These are phyloP conservation scores for Aspergillus sp. DNA, from an alignment of 2,329 filamentous ascomycete species.

Conservation along the genomic window DNA sequence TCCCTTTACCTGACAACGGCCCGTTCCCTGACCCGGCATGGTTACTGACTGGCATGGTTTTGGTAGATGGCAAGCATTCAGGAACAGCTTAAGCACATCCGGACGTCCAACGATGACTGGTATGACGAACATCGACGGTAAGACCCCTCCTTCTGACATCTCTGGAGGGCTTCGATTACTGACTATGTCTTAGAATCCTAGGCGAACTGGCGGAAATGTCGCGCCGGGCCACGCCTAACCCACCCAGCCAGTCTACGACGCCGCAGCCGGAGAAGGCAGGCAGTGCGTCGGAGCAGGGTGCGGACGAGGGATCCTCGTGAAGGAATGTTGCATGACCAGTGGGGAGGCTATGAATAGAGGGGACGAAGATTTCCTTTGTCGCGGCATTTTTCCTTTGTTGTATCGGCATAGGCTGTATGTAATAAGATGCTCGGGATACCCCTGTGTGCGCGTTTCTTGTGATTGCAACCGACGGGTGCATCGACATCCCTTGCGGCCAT, in stretches of 20 bases:
- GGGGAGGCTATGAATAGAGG: not conserved
- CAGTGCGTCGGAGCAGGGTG: slow-evolving; percentile 8
- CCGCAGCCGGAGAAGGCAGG: slow-evolving; percentile 27
- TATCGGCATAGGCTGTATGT: slow-evolving; percentile 29
- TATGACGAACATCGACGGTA: slow-evolving; percentile 47
- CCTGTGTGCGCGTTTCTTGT: slow-evolving; percentile 15
- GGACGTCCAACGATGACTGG: slow-evolving; percentile 48
- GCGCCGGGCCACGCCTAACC: slow-evolving; percentile 31
- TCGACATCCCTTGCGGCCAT: not conserved
- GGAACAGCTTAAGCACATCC: slow-evolving; percentile 50
- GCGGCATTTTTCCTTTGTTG: slow-evolving; percentile 22
- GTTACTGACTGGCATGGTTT: slow-evolving; percentile 19
- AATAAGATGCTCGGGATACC: slow-evolving; percentile 32
- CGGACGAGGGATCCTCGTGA: slow-evolving; percentile 16
- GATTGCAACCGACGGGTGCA: not conserved
- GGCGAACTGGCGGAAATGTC: slow-evolving; percentile 41
- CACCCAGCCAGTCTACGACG: slow-evolving; percentile 32
- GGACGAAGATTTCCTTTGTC: slow-evolving; percentile 8
- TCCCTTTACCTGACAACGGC: slow-evolving; percentile 31
- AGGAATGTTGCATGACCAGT: not conserved
- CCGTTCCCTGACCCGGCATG: slow-evolving; percentile 20
- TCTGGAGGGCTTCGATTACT: not conserved
- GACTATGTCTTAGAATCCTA: slow-evolving; percentile 34
- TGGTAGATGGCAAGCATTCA: slow-evolving; percentile 51
- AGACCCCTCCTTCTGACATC: slow-evolving; percentile 13